phyloP scores from a whole-genome alignment of 1,284 basidiomycete genomes.

The Ustilago nuda region DNA sequence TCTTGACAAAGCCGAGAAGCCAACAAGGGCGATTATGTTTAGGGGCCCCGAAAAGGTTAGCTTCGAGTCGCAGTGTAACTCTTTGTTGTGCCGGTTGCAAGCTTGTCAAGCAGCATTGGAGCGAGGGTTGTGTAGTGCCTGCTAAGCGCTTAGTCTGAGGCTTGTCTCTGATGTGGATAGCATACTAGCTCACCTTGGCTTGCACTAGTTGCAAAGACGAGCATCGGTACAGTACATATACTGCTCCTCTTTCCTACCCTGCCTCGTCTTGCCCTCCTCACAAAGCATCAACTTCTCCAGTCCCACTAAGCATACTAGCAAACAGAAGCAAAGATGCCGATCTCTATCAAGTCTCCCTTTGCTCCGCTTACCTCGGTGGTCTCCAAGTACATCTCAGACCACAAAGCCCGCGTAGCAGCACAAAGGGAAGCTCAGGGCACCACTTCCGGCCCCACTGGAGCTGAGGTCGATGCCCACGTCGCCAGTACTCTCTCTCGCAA shows the following conservation, averaged over 20 bases:
- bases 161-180: background rate
- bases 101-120: background rate
- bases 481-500: slow-evolving; percentile 33
- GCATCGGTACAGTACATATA: background rate
- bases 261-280: background rate
- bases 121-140: background rate
- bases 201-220: background rate
- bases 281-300: background rate
- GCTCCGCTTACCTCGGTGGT: slow-evolving; percentile 14
- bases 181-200: background rate
- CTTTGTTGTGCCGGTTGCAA: background rate
- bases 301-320: background rate
- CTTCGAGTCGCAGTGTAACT: background rate
- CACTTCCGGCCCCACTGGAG: slow-evolving; percentile 30
- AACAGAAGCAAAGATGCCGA: slow-evolving; percentile 23
- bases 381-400: slow-evolving; percentile 32
- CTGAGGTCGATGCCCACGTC: slow-evolving; percentile 43
- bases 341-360: slow-evolving; percentile 18
- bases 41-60: slow-evolving; percentile 1
- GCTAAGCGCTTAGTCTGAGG: background rate
- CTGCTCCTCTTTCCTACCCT: background rate
- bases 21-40: background rate
- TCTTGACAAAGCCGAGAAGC: no score
- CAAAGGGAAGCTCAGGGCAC: slow-evolving; percentile 38
- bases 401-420: slow-evolving; percentile 19